phyloP scores from a whole-genome alignment of 257 asterid species.

The Lycium barbarum region DNA sequence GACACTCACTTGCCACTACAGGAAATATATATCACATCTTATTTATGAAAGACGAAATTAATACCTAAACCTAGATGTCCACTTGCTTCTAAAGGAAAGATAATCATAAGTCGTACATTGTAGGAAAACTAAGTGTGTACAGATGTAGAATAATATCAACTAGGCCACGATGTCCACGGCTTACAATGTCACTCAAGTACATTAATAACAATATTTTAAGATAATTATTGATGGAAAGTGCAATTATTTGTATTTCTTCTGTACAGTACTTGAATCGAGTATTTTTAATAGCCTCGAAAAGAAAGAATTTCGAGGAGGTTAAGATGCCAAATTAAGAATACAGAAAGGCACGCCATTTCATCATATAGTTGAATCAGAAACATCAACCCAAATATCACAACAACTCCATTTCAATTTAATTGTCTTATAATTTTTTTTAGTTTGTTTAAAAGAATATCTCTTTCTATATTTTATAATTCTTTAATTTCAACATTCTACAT shows the following conservation, averaged over 20 bases:
- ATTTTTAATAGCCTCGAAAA: background rate
- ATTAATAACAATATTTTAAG: background rate
- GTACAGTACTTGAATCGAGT: background rate
- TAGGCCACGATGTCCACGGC: background rate
- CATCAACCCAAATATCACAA: background rate
- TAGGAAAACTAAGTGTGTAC: background rate
- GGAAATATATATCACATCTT: background rate
- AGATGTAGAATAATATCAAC: constrained; percentile 11
- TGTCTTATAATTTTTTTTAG: background rate
- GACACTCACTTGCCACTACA: background rate
- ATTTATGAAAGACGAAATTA: background rate
- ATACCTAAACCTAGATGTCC: background rate
- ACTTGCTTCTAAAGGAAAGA: background rate
- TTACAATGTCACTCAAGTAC: background rate
- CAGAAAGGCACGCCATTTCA: background rate
- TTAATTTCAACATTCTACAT: background rate
- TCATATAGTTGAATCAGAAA: constrained; percentile 19
- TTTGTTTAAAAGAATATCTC: background rate
- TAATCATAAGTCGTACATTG: background rate
- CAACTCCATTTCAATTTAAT: background rate
- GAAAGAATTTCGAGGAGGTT: constrained; percentile 6
- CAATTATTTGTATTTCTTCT: constrained; percentile 13
- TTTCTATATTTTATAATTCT: background rate
- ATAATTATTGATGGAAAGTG: background rate
- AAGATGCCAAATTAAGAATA: constrained; percentile 19